phyloP scores from a whole-genome alignment of 2,329 filamentous ascomycete genomes.

The Fusarium temperatum region DNA sequence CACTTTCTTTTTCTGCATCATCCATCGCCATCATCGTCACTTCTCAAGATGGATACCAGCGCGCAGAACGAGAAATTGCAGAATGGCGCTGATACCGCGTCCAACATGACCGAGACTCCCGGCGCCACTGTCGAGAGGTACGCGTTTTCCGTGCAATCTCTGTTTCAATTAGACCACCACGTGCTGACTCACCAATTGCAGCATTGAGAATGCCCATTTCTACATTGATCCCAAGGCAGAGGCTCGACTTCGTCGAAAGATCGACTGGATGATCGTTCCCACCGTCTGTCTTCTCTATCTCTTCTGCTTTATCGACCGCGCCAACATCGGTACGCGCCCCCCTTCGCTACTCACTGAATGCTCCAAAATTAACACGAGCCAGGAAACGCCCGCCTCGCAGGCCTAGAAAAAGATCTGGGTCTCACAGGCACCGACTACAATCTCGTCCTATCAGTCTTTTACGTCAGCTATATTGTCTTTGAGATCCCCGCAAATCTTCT shows the following conservation, averaged over 20 bases:
- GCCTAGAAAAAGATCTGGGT: conserved; percentile 27
- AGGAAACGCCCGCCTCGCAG: conserved; percentile 33
- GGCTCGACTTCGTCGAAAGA: conserved; percentile 13
- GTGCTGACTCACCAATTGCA: neutral
- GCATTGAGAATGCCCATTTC: conserved; percentile 8
- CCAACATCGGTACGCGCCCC: conserved; percentile 16
- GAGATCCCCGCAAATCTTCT: conserved; percentile 70
- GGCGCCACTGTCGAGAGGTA: neutral
- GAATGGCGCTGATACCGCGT: conserved; percentile 1
- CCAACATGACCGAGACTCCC: neutral
- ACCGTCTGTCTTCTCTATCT: conserved; percentile 58
- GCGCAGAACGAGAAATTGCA: conserved; percentile 12
- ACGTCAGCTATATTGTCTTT: conserved; percentile 71
- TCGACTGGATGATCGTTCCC: conserved; percentile 23
- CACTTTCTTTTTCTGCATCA: neutral
- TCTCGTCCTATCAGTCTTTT: conserved; percentile 67
- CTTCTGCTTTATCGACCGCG: conserved; percentile 73
- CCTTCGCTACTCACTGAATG: rapidly evolving
- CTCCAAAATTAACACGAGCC: neutral
- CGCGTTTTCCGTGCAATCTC: neutral
- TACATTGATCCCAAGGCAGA: conserved; percentile 17
- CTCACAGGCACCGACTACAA: conserved; percentile 68
- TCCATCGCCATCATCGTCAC: neutral
- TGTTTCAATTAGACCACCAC: rapidly evolving
- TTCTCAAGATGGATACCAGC: neutral